Base-by-base conservation (phyloP, 768 basidiomycete species). In the Pulveroboletus ravenelii region DNA sequence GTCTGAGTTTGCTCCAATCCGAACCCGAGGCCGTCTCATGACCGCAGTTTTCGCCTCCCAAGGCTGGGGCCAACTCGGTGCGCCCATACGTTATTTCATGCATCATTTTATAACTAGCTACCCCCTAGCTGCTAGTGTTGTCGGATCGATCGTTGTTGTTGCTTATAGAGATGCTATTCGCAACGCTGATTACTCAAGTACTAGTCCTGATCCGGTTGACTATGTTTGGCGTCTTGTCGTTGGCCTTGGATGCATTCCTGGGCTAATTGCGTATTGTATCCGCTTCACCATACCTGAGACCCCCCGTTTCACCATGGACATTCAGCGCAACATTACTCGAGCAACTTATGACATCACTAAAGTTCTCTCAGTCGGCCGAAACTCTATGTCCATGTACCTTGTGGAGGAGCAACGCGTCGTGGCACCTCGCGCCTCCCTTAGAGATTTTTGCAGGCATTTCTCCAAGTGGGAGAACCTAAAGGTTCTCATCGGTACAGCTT, bases 251-350 rank as follows among this genome's bases (percentile, higher is more conserved):
- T 86, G 84, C 51, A 70, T 95, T 39, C 90, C 92, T 36, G 92
- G 81, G 44, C 72, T 75, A 38, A 65, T 91, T 45, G 89, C 89
- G 14, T 79, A 90, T 45, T 93, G 90, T 74, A 91, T 87, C 82
- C 89, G 92, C 61, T 75, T 92, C 36, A 93, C 91, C 29, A 91
- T 94, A 62, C 89, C 90, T 12, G 91, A 94, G 68, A 93, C 91
- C 1, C 92, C 92, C 27, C 89, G 92, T 54, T 84, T 78, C 69
- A 94, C 89, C 52, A 90, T 93, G 86, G 91, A 93, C 73, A 80
- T 94, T 54, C 87, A 89, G 65, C 74, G 73, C 38, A 91, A 93
- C 62, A 73, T 93, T 46, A 71, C 77, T 51, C 86, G 84, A 62
- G 92, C 90, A 9, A 58, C 79, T 3, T 70, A 76, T 44, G 90